A percentile compares a stretch with the other conserved stretches of the same genome.
Conservation (phyloP, 1,284 basidiomycete genomes). For the Leccinum colubrinum region DNA sequence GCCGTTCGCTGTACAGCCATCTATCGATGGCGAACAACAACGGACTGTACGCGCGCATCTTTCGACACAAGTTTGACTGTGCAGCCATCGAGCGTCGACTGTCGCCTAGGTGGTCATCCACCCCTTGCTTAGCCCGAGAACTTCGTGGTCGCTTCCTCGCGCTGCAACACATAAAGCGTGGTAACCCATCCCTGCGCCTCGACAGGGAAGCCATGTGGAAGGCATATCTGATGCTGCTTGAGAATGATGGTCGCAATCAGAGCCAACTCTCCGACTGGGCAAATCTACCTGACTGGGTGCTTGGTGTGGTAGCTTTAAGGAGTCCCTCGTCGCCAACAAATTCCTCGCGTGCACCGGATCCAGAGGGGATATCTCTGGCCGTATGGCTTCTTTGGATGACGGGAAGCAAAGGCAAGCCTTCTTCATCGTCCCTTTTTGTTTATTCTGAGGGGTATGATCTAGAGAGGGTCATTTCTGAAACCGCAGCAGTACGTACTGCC, state of each 20-base stretch:
- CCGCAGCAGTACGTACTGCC: slow-evolving; percentile 19
- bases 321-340: slow-evolving; percentile 6
- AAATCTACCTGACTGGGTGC: slow-evolving; percentile 29
- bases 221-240: slow-evolving; percentile 65
- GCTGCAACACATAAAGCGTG: slow-evolving; percentile 37
- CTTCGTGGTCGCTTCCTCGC: slow-evolving; percentile 38
- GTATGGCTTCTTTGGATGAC: slow-evolving; percentile 61
- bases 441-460: slow-evolving; percentile 16
- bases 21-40: slow-evolving; percentile 40
- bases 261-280: slow-evolving; percentile 48
- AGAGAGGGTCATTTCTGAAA: slow-evolving; percentile 24
- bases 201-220: slow-evolving; percentile 50
- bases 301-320: slow-evolving; percentile 21
- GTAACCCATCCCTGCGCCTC: slow-evolving; percentile 16
- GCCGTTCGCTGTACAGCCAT: slow-evolving; percentile 41
- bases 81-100: slow-evolving; percentile 55
- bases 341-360: slow-evolving; percentile 23
- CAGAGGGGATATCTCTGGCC: slow-evolving; percentile 40
- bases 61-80: slow-evolving; percentile 59
- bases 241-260: slow-evolving; percentile 69
- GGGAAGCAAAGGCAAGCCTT: slow-evolving; percentile 40
- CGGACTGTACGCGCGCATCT: slow-evolving; percentile 60
- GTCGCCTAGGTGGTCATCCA: slow-evolving; percentile 37
- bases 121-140: slow-evolving; percentile 37
- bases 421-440: not conserved